Evolutionary conservation across 139 green algal genomes (phyloP).

Genomic region (Picochlorum sp.): DNA sequence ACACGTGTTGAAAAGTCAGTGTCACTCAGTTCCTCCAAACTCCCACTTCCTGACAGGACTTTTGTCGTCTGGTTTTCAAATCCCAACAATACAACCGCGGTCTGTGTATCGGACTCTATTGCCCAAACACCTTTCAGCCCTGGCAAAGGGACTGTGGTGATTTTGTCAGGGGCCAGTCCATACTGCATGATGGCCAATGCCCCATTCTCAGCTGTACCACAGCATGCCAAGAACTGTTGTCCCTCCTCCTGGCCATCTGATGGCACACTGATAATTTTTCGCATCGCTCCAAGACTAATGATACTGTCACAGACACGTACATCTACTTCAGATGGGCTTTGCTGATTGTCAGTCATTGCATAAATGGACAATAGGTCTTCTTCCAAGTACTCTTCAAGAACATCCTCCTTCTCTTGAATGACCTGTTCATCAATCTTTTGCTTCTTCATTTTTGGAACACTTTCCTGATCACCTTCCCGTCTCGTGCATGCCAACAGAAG

Average conservation of each 20-base stretch:
- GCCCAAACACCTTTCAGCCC: constrained; percentile 61
- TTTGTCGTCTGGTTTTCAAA: constrained; percentile 39
- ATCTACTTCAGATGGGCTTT: constrained; percentile 22
- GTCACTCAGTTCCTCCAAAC: constrained; percentile 59
- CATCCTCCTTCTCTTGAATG: constrained; percentile 6
- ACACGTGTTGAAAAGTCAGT: constrained; percentile 35
- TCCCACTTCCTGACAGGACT: constrained; percentile 61
- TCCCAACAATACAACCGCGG: constrained; percentile 64
- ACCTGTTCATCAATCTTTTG: not conserved
- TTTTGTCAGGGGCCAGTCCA: constrained; percentile 59
- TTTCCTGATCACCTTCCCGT: not conserved
- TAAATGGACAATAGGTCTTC: not conserved
- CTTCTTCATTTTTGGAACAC: not conserved
- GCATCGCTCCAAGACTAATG: constrained; percentile 52
- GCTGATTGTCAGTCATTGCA: not conserved
- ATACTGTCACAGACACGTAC: constrained; percentile 56
- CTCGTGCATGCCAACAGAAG: constrained; percentile 50
- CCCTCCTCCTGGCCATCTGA: not conserved
- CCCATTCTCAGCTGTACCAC: constrained; percentile 59
- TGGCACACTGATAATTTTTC: constrained; percentile 30
- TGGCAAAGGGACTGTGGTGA: constrained; percentile 62
- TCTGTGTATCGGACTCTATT: constrained; percentile 27
- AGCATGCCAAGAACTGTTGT: constrained; percentile 12
- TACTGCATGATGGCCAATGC: constrained; percentile 59
- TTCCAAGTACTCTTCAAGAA: constrained; percentile 10